These are phyloP conservation scores for Ilyonectria sp. DNA, from an alignment of 2,329 filamentous ascomycete genomes.

Conservation along the genomic window DNA sequence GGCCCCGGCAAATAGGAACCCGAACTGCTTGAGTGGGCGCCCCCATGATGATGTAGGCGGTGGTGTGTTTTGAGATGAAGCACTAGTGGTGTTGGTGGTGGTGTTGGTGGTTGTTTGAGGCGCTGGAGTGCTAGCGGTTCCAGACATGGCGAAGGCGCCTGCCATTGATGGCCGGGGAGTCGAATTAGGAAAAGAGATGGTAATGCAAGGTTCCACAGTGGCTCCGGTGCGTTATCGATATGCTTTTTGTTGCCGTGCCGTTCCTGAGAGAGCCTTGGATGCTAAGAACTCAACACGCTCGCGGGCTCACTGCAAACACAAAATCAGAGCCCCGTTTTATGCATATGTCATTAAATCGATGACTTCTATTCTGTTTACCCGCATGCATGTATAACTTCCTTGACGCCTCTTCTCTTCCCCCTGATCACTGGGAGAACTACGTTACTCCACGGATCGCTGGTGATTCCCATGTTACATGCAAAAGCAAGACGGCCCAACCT, in stretches of 20 bases:
- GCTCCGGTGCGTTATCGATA: not conserved
- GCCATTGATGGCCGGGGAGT: slow-evolving; percentile 32
- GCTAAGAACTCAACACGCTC: not conserved
- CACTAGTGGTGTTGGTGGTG: slow-evolving; percentile 20
- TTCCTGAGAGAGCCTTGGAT: slow-evolving; percentile 12
- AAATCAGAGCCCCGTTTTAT: slow-evolving; percentile 11
- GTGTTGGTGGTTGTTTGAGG: slow-evolving; percentile 35
- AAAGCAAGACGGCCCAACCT: slow-evolving; percentile 4
- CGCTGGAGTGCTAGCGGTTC: slow-evolving; percentile 27
- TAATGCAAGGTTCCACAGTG: slow-evolving; percentile 5
- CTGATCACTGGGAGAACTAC: not conserved
- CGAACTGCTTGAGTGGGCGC: slow-evolving; percentile 71
- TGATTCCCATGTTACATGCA: slow-evolving; percentile 1
- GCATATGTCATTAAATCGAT: not conserved
- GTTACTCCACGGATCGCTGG: not conserved
- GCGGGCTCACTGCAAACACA: slow-evolving; percentile 8
- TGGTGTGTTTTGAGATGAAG: slow-evolving; percentile 38
- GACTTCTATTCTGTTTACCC: not conserved
- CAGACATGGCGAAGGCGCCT: slow-evolving; percentile 37
- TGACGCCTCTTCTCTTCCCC: not conserved
- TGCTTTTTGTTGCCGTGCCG: slow-evolving; percentile 19
- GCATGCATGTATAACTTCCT: not conserved
- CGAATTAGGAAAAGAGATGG: not conserved
- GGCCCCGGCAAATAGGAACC: slow-evolving; percentile 81
- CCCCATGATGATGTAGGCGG: slow-evolving; percentile 59